Evolutionary conservation across 768 basidiomycete genomes (phyloP), one percentile per base, ranked within the genome.

Genomic region (Mycena haematopus): DNA sequence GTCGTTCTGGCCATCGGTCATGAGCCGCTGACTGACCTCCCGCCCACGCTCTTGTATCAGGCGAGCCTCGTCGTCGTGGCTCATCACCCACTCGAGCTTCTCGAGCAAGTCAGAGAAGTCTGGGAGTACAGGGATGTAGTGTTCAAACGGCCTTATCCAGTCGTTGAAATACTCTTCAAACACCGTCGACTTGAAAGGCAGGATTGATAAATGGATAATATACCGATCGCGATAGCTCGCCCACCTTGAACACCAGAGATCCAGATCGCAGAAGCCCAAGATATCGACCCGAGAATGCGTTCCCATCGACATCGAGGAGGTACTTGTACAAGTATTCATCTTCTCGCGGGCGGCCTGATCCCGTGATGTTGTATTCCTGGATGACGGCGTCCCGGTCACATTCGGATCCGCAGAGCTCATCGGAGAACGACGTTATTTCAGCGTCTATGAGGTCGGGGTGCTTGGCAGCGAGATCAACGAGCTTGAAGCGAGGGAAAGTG

Each of bases 231-330:
- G 17, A 36, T 45, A 47, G 9, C 56, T 31, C 9, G 9, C 0
- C n/a, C 13, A 63, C 56, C 56, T 63, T 58, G 62, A 63, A 58
- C 1, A 58, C 50, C 46, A 62, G 55, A 29, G 61, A 55, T 50
- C 61, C 61, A n/a, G 61, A 51, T 17, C 53, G 31, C 13, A 62
- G 60, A 5, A 62, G 53, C 31, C 53, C 60, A 27, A 55, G 53
- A 33, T 40, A 52, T 14, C 50, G 58, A 6, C 58, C 49, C 8
- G 58, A 58, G 21, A 58, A 58, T 9, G 58, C 29, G 14, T 27
- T 58, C 3, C 57, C 57, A 46, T 58, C 58, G 21, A 58, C 58
- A 24, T 58, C 61, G 9, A 56, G 42, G 6, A 63, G n/a, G 42
- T 57, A 63, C 56, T 63, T 63, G 61, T 51, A 63, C 47, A 29